Percentiles rank a stretch among this genome's conserved stretches.
These are phyloP conservation scores for Amoebophrya sp. DNA, from an alignment of 169 alveolate genomes.

Conservation along the genomic window DNA sequence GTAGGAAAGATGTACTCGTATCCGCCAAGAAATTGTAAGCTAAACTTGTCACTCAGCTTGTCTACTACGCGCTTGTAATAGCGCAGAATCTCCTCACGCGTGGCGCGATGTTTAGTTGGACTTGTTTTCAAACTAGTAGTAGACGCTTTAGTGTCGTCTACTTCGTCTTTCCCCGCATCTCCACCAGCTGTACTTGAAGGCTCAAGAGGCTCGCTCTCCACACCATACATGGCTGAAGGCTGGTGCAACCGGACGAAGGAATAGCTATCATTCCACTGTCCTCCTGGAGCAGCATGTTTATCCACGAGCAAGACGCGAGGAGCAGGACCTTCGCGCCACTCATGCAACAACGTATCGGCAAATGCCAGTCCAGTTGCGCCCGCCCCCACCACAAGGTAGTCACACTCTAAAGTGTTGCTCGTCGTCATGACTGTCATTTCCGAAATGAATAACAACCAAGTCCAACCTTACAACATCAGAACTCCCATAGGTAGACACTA, in stretches of 20 bases:
- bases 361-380: background rate
- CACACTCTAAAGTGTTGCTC: too few relatives aligned
- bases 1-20: background rate
- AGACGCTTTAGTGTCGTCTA: background rate
- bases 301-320: slow-evolving; percentile 3
- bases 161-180: background rate
- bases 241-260: background rate
- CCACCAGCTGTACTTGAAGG: background rate
- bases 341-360: background rate
- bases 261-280: slow-evolving; percentile 1
- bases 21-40: background rate
- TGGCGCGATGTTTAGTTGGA: background rate
- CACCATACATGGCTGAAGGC: background rate
- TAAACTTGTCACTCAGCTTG: background rate
- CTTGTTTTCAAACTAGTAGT: background rate
- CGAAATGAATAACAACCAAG: too few relatives aligned
- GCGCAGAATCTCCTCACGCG: background rate
- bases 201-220: slow-evolving; percentile 9
- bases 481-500: too few relatives aligned
- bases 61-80: background rate
- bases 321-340: background rate
- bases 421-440: too few relatives aligned
- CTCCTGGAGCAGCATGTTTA: background rate
- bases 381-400: background rate
- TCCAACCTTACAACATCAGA: too few relatives aligned